Percentiles rank a stretch among this genome's conserved stretches.
Evolutionary conservation across 495 filamentous ascomycete species (phyloP).

Genomic region (Penicillium paxilli): DNA sequence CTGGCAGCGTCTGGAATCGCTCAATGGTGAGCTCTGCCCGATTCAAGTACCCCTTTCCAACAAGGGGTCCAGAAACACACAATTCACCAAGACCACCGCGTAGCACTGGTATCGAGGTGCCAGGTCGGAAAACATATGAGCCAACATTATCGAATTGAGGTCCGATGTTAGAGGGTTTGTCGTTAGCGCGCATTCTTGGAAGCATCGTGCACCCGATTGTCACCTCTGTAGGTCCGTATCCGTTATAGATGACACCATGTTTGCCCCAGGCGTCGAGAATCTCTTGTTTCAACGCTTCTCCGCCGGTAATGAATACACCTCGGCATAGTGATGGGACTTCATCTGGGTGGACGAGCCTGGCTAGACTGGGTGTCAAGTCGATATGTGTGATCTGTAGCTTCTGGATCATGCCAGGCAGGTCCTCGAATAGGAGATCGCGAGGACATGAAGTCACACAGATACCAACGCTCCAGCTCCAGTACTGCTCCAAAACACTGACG

Average conservation of each 20-base stretch:
- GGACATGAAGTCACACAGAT: conserved; percentile 78
- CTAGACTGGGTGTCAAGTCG: conserved; percentile 56
- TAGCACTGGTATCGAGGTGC: conserved; percentile 66
- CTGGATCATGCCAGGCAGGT: conserved; percentile 68
- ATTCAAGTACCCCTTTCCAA: conserved; percentile 86
- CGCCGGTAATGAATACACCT: conserved; percentile 43
- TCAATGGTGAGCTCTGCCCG: conserved; percentile 54
- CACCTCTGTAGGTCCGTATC: conserved; percentile 82
- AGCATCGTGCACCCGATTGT: conserved; percentile 83
- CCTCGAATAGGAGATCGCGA: conserved; percentile 74
- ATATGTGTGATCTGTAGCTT: conserved; percentile 80
- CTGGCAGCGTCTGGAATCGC: conserved; percentile 39
- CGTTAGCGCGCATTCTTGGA: conserved; percentile 65
- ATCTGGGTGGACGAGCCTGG: conserved; percentile 42
- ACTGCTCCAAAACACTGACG: conserved; percentile 84
- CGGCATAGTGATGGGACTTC: conserved; percentile 31
- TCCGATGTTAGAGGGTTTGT: conserved; percentile 83
- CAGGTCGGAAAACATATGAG: conserved; percentile 72
- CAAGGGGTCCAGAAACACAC: conserved; percentile 80
- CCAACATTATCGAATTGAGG: conserved; percentile 79
- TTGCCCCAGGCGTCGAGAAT: conserved; percentile 47
- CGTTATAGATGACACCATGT: conserved; percentile 43
- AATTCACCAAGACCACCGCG: conserved; percentile 84
- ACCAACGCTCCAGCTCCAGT: conserved; percentile 85
- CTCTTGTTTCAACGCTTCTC: conserved; percentile 46